Base-by-base conservation (phyloP, 192 early-diverging fungal species). In the Entrophospora sp. region DNA sequence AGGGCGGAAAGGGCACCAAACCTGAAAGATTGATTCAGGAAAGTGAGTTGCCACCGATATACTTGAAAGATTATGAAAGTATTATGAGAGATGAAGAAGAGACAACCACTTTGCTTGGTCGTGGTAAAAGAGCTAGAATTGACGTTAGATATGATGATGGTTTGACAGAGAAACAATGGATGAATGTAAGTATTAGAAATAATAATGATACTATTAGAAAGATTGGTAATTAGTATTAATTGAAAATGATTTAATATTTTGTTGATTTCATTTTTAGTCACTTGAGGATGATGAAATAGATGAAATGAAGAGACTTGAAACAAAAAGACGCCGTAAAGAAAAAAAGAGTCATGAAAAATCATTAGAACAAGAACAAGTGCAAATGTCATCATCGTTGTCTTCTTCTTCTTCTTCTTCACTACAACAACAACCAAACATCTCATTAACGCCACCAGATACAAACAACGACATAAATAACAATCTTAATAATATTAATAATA, bases 111-210 rank as follows among this genome's bases (percentile, higher is more conserved):
- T 80, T 82, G 31, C 79, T 83, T 40, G 88, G 87, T 35, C 83
- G 92, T 52, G 87, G 88, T 46, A 84, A 88, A 53, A 78, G 96
- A 55, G 82, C 74, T 14, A 83, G 87, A 34, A 84, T 79, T 38
- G 83, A 85, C 45, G 85, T 94, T 44, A 81, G 79, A 8, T 97
- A 98, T 72, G 91, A 92, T 66, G 94, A 99, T 67, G 93, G 88
- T 5, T 77, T 97, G 67, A 92, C 89, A 1, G 95, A 99, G 61
- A 91, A 96, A 46, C 90, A 99, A 71, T 99, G 85, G 83, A 68
- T 96, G n/a, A 77, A 87, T 43, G 87, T 77, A 71, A 71, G 64
- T 69, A 22, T 34, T 22, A 53, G 14, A 20, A 31, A 36, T 13
- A 24, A 42, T 24, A 16, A 24, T 36, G 6, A 32, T 36, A 37